phyloP scores from a whole-genome alignment of 139 green algal species.

The Eudorina sp. region DNA sequence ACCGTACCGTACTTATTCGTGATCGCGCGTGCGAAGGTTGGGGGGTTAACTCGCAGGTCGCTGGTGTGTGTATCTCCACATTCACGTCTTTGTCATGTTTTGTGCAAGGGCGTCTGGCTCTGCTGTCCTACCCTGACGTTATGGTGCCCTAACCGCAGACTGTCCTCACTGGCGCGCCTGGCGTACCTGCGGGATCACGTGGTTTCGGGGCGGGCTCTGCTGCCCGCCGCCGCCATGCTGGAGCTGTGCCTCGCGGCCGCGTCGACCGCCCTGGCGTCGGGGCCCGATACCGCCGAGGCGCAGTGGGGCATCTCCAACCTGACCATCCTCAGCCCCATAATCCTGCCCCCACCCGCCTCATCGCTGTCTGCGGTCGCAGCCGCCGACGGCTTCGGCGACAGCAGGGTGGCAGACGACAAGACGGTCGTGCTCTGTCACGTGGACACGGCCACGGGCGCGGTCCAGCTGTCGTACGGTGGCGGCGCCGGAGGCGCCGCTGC shows the following conservation, averaged over 20 bases:
- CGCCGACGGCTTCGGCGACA: not conserved
- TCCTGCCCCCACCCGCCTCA: slow-evolving; percentile 49
- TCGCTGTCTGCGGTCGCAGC: slow-evolving; percentile 53
- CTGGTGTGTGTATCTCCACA: no score
- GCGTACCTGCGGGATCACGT: slow-evolving; percentile 64
- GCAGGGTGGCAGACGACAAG: not conserved
- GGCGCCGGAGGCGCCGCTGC: not conserved
- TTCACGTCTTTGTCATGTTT: no score
- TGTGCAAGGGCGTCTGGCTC: no score
- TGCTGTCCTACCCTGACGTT: no score
- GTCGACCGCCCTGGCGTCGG: slow-evolving; percentile 38
- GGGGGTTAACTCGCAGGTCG: no score
- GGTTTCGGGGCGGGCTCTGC: slow-evolving; percentile 58
- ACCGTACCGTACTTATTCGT: no score
- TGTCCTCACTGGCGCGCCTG: slow-evolving; percentile 49
- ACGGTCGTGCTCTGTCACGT: slow-evolving; percentile 42
- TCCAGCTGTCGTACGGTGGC: slow-evolving; percentile 38
- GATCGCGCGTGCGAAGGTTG: no score
- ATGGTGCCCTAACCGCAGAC: no score
- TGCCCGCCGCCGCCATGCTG: slow-evolving; percentile 81
- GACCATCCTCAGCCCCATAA: slow-evolving; percentile 54
- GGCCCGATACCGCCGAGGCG: not conserved
- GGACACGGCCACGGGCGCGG: slow-evolving; percentile 31
- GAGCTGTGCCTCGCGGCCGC: slow-evolving; percentile 67
- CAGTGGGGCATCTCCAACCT: slow-evolving; percentile 48